Conservation (phyloP, 1,139 yeast species). For the Debaryomycetaceae sp. region DNA sequence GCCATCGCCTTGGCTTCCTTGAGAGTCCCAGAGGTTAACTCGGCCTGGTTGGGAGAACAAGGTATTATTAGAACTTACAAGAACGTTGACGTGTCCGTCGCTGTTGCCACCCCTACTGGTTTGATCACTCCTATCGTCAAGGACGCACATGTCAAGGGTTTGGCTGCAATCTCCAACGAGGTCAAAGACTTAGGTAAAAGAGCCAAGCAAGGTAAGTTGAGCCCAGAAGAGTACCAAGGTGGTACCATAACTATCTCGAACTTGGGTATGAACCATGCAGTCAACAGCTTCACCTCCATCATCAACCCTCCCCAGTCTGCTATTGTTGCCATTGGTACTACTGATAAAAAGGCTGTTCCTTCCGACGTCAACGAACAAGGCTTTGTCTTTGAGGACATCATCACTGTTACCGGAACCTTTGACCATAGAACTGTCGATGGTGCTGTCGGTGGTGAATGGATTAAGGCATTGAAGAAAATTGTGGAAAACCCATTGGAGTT, state of each 20-base stretch:
- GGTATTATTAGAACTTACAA: conserved; percentile 89
- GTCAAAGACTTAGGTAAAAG: conserved; percentile 93
- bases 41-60: conserved; percentile 88
- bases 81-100: conserved; percentile 94
- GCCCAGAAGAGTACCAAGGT: conserved; percentile 97
- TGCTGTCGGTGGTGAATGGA: conserved; percentile 96
- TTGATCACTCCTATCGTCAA: conserved; percentile 93
- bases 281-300: conserved; percentile 87
- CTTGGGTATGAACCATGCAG: conserved; percentile 98
- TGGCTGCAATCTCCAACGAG: conserved; percentile 73
- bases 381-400: conserved; percentile 85
- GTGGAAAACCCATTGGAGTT: conserved; percentile 95
- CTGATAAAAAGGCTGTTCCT: conserved; percentile 89
- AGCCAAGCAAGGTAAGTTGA: conserved; percentile 89
- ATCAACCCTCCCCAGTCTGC: conserved; percentile 97
- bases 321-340: conserved; percentile 91
- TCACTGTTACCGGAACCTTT: conserved; percentile 91
- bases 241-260: conserved; percentile 98
- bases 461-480: conserved; percentile 86
- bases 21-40: conserved; percentile 91
- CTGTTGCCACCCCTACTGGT: conserved; percentile 98
- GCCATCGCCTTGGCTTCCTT: conserved; percentile 88
- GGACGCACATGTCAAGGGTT: conserved; percentile 84
- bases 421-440: conserved; percentile 98
- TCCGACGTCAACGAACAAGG: conserved; percentile 90